Evolutionary conservation across 73 alveolate genomes (phyloP), one percentile per base, ranked within the genome.

Genomic region (Diophrys appendiculata): DNA sequence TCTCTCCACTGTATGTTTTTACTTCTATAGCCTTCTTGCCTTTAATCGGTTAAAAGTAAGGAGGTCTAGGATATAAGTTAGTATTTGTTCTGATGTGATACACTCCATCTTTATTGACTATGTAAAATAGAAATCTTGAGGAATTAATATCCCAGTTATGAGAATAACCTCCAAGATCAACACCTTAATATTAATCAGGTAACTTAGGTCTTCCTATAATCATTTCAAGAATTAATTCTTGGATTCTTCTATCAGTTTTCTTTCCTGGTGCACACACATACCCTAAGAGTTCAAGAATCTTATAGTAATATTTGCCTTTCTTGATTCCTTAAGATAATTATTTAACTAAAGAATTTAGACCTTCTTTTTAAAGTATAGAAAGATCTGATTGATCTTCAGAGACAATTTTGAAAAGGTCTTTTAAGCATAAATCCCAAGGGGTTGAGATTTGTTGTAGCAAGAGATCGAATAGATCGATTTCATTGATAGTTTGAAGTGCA

Each of bases 211-310:
- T 67, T 1, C 75, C 75, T 1, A 67, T 67, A 1, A 67, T 29
- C 75, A 67, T 67, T 31, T 67, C 75, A 5, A 67, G 75, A 29
- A 67, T 67, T 24, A 67, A 3, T 24, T 67, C 75, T 28, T 67
- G 29, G 25, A 67, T 67, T 31, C 75, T 67, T 28, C 75, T 67
- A 24, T 67, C 75, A 26, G 75, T 67, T 24, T 67, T 67, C 24
- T 67, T 67, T 43, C 75, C 75, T 25, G 75, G 75, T 3, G 75
- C 25, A 31, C 75, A 67, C 18, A 67, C 52, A 28, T 67, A 67
- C 2, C 53, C 31, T 24, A 67, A 5, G 30, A 67, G 53, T 28
- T 67, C 75, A 3, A 67, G 5, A 3, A 67, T 67, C 53, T 67
- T 67, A 5, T 18, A 67, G 29, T 26, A 5, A 54, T 67, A 31